phyloP scores from a whole-genome alignment of 495 filamentous ascomycete species.

The Penicillium canescens region DNA sequence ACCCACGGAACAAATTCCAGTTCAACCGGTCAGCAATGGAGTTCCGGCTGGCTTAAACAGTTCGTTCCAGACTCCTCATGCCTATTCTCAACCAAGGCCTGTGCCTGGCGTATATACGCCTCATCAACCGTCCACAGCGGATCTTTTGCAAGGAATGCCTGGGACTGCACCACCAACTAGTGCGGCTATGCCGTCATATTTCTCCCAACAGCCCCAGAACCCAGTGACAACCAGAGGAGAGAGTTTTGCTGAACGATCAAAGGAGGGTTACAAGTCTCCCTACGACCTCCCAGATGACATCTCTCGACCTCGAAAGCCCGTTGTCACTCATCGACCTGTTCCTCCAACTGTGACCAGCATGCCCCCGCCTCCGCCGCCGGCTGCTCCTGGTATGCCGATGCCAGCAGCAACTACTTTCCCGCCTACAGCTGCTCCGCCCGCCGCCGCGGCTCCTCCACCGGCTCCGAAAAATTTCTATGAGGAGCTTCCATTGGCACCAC shows the following conservation, averaged over 20 bases:
- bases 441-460: constrained; percentile 22
- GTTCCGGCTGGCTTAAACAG: constrained; percentile 22
- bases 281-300: constrained; percentile 95
- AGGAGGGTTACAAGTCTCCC: constrained; percentile 88
- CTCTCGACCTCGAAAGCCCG: constrained; percentile 63
- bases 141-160: constrained; percentile 34
- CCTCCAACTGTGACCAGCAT: constrained; percentile 23
- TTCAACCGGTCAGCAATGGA: constrained; percentile 6
- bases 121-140: constrained; percentile 46
- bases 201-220: constrained; percentile 35
- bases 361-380: constrained; percentile 53
- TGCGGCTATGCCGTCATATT: constrained; percentile 39
- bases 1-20: constrained; percentile 13
- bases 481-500: constrained; percentile 70
- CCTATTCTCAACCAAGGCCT: constrained; percentile 16
- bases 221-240: constrained; percentile 47
- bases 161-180: constrained; percentile 29
- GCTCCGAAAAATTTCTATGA: constrained; percentile 76
- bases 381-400: constrained; percentile 54
- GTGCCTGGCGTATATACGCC: constrained; percentile 37
- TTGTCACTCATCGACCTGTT: constrained; percentile 33
- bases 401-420: constrained; percentile 31
- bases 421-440: constrained; percentile 32
- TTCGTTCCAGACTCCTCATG: constrained; percentile 35
- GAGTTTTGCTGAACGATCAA: constrained; percentile 87